Percentiles rank a stretch among this genome's conserved stretches.
Evolutionary conservation across 2,329 filamentous ascomycete genomes (phyloP).

Genomic region (Microdochium nivale): DNA sequence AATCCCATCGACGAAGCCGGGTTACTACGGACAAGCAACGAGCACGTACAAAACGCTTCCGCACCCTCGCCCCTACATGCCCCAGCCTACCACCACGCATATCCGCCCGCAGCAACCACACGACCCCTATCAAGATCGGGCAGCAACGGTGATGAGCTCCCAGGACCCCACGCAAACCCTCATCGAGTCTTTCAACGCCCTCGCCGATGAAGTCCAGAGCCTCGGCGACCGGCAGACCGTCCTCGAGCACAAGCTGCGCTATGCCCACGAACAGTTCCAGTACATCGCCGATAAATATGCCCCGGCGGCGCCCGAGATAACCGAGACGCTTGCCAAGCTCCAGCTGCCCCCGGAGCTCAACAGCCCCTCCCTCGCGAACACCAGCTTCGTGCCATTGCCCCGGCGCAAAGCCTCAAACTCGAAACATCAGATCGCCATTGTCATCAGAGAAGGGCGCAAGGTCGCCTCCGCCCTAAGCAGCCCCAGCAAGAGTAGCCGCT

Average conservation of each 20-base stretch:
- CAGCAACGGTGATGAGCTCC: slow-evolving; percentile 27
- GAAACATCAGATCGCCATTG: slow-evolving; percentile 51
- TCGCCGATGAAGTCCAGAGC: slow-evolving; percentile 57
- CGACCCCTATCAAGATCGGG: neutral
- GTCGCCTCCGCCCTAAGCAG: slow-evolving; percentile 42
- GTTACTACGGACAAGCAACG: too few relatives aligned
- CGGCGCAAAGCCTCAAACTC: slow-evolving; percentile 35
- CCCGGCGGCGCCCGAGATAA: slow-evolving; percentile 55
- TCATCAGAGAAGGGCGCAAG: slow-evolving; percentile 56
- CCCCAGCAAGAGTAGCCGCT: slow-evolving; percentile 41
- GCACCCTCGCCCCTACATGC: neutral
- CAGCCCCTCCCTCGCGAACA: slow-evolving; percentile 37
- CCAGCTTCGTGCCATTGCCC: slow-evolving; percentile 44
- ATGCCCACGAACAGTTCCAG: slow-evolving; percentile 61
- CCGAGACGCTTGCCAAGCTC: slow-evolving; percentile 56
- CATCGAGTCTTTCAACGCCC: slow-evolving; percentile 54
- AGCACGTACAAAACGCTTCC: too few relatives aligned
- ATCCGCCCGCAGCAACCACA: neutral
- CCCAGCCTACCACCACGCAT: neutral
- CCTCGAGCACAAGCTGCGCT: slow-evolving; percentile 58
- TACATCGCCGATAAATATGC: slow-evolving; percentile 61
- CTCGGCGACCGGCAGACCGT: slow-evolving; percentile 56
- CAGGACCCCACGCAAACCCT: slow-evolving; percentile 44
- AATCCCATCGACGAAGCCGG: too few relatives aligned
- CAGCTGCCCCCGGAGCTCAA: slow-evolving; percentile 50